Evolutionary conservation across 306 rosid species (phyloP).

Genomic region (Styphnolobium japonicum): DNA sequence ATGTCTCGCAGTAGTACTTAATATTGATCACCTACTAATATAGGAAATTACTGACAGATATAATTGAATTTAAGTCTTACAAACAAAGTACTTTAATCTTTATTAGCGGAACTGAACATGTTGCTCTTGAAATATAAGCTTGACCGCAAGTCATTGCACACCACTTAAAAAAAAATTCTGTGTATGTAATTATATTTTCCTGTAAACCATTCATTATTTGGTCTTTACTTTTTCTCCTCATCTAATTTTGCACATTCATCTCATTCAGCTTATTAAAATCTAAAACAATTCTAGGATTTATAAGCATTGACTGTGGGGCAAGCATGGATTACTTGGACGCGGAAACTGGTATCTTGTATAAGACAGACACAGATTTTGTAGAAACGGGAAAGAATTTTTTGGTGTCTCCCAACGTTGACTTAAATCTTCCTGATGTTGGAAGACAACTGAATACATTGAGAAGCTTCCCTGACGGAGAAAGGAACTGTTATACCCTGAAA

Average conservation of each 20-base stretch:
- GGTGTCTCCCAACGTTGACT: too few species aligned
- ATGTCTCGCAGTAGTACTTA: too few species aligned
- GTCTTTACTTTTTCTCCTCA: neutral
- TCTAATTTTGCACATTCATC: neutral
- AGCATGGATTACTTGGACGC: neutral
- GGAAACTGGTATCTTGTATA: neutral
- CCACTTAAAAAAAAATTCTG: too few species aligned
- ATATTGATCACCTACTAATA: too few species aligned
- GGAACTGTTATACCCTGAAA: conserved; percentile 43
- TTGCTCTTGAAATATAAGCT: too few species aligned
- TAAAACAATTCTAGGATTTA: neutral
- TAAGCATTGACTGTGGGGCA: conserved; percentile 16
- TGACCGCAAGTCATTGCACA: too few species aligned
- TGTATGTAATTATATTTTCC: too few species aligned
- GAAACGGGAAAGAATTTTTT: neutral
- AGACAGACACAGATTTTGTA: neutral
- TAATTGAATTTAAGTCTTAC: too few species aligned
- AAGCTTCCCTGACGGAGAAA: conserved; percentile 41
- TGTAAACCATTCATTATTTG: too few species aligned
- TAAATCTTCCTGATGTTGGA: neutral
- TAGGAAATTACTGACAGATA: too few species aligned
- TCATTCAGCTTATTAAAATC: neutral
- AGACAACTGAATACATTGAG: conserved; percentile 19
- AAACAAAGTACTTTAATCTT: too few species aligned
- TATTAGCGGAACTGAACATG: too few species aligned